Evolutionary conservation across 441 rosid species (phyloP), one percentile per base, ranked within the genome.

Genomic region (Adansonia gregorii): DNA sequence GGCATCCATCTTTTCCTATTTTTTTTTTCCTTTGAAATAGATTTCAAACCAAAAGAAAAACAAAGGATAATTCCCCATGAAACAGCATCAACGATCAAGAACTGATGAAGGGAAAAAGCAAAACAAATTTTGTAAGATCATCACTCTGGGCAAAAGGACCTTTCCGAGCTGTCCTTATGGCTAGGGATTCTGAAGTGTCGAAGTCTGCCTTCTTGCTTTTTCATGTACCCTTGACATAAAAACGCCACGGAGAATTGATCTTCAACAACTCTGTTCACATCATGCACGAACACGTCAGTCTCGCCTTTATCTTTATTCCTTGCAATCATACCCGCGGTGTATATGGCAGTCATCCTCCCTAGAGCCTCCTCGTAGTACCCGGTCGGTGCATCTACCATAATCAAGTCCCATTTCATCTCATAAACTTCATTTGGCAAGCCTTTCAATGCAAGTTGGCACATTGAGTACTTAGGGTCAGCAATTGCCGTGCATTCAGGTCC

Each of bases 301-400:
- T 91, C 90, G 52, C 94, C 92, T 0, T 73, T 88, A 6, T 78
- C 68, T 74, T 78, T 77, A 78, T 90, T 91, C 83, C 97, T 87
- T 0, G 94, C 97, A 93, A 90, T 91, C 95, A 90, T 90, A 20
- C 97, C 98, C 0, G 94, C 97, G 0, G 97, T 90, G 82, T 90
- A 93, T 77, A 93, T 90, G 0, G 97, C 90, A 0, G 86, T 88
- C 98, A 90, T 93, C 80, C 98, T 87, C 80, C 96, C 97, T 0
- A 97, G 98, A 10, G 97, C 94, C 67, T 92, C 95, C 41, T 89
- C 92, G 6, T 88, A 85, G 84, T 90, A 93, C 1, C 95, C 97
- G 0, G 94, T 90, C 0, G 94, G 97, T 0, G 98, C 98, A 46
- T 93, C 95, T 0, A 94, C 97, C 94, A 91, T 93, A 19, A 94